A percentile compares a stretch with the other conserved stretches of the same genome.
Evolutionary conservation across 768 basidiomycete species (phyloP).

Genomic region (Phylloporus sp.): DNA sequence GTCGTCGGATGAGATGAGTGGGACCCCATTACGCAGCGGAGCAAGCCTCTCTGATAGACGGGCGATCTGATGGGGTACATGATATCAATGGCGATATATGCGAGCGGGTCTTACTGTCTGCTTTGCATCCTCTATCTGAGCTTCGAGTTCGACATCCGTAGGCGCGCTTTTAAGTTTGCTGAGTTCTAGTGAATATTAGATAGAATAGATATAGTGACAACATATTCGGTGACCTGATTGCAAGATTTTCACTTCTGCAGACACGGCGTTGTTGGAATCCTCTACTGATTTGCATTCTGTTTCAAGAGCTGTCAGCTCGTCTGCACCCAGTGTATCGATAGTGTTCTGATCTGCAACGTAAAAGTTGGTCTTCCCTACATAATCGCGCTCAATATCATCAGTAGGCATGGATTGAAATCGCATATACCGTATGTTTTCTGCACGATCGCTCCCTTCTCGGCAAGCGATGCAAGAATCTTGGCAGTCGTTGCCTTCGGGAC

Average conservation of each 20-base stretch:
- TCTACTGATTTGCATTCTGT: conserved; percentile 51
- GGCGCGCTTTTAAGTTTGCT: conserved; percentile 58
- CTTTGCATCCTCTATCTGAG: conserved; percentile 48
- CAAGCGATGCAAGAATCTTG: conserved; percentile 75
- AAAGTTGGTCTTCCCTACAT: conserved; percentile 75
- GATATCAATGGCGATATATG: conserved; percentile 11
- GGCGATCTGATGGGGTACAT: conserved; percentile 39
- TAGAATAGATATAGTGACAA: background rate
- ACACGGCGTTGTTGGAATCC: conserved; percentile 55
- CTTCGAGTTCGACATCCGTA: conserved; percentile 63
- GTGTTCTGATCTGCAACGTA: conserved; percentile 83
- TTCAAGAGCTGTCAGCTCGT: conserved; percentile 59
- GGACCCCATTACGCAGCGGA: conserved; percentile 61
- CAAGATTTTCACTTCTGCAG: conserved; percentile 48
- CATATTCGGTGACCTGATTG: conserved; percentile 20
- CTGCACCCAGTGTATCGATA: conserved; percentile 59
- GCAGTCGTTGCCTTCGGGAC: conserved; percentile 81
- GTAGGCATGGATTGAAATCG: background rate
- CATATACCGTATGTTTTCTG: conserved; percentile 77
- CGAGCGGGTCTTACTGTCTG: conserved; percentile 43
- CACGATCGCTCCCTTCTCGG: conserved; percentile 80
- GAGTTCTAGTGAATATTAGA: conserved; percentile 49
- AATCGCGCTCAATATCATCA: background rate
- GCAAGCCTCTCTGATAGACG: conserved; percentile 48
- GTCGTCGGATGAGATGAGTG: conserved; percentile 68